These are phyloP conservation scores for Dendrobium chrysotoxum DNA, from an alignment of 106 monocot species.

Conservation along the genomic window DNA sequence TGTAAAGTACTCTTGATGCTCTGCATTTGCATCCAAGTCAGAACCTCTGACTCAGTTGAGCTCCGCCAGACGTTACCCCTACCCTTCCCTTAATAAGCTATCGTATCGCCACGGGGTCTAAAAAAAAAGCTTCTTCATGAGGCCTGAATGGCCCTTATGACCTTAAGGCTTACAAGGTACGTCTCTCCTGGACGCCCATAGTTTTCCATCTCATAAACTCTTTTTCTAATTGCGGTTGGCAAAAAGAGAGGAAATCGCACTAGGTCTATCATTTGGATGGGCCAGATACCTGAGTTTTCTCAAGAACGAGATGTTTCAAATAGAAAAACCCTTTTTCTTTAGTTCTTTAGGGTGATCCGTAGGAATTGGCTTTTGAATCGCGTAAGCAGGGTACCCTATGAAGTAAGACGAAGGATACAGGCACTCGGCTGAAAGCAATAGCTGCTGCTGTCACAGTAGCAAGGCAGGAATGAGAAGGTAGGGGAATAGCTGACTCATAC, in stretches of 20 bases:
- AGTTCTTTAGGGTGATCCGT: neutral
- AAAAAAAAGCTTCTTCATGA: neutral
- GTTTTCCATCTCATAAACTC: neutral
- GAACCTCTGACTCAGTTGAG: neutral
- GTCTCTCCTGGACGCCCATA: neutral
- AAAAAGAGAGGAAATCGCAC: neutral
- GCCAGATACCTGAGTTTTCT: neutral
- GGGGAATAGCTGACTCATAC: too few relatives aligned
- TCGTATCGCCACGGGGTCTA: neutral
- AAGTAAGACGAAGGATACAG: neutral
- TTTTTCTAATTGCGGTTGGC: neutral
- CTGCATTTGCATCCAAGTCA: slow-evolving; percentile 7
- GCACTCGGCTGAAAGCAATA: neutral
- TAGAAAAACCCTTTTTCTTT: neutral
- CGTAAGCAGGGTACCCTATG: too few relatives aligned
- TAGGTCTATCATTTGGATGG: slow-evolving; percentile 3
- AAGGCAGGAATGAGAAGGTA: neutral
- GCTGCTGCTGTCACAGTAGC: neutral
- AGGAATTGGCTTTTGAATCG: too few relatives aligned
- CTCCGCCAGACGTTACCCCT: neutral
- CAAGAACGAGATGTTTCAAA: neutral
- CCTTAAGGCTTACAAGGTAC: neutral
- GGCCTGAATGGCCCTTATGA: slow-evolving; percentile 3
- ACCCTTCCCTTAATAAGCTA: neutral
- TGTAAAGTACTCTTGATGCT: slow-evolving; percentile 3